These are phyloP conservation scores for Monosporascus cannonballus DNA, from an alignment of 2,329 filamentous ascomycete genomes.

Conservation along the genomic window DNA sequence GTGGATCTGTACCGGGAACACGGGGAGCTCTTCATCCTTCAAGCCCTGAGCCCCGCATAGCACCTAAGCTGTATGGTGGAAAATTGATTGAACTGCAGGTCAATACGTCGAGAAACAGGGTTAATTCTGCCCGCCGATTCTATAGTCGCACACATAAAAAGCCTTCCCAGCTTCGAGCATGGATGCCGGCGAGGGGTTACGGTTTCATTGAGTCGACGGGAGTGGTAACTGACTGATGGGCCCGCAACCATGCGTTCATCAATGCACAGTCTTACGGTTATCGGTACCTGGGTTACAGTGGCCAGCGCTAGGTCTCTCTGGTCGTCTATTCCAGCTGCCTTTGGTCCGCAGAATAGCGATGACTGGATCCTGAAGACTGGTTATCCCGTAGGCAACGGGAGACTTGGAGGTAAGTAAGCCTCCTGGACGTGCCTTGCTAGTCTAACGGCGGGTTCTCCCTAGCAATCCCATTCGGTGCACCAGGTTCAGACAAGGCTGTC, in stretches of 20 bases:
- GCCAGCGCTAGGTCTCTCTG: constrained; percentile 10
- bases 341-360: constrained; percentile 9
- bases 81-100: not conserved
- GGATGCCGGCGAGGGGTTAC: not conserved
- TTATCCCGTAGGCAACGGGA: constrained; percentile 44
- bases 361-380: constrained; percentile 26
- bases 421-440: not conserved
- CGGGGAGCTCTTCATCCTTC: no score
- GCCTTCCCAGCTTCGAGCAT: not conserved
- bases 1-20: no score
- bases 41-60: not conserved
- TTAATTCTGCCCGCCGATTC: not conserved
- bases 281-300: not conserved
- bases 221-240: no score
- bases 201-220: not conserved
- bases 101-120: not conserved
- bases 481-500: constrained; percentile 35
- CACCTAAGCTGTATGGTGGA: not conserved
- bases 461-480: constrained; percentile 37
- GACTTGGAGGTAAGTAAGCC: constrained; percentile 31
- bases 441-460: not conserved
- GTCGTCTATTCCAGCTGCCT: constrained; percentile 12
- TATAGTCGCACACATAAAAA: not conserved
- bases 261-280: not conserved
- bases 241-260: not conserved